A percentile compares a stretch with the other conserved stretches of the same genome.
Evolutionary conservation across 2,329 filamentous ascomycete genomes (phyloP).

Genomic region (Penicillium digitatum): DNA sequence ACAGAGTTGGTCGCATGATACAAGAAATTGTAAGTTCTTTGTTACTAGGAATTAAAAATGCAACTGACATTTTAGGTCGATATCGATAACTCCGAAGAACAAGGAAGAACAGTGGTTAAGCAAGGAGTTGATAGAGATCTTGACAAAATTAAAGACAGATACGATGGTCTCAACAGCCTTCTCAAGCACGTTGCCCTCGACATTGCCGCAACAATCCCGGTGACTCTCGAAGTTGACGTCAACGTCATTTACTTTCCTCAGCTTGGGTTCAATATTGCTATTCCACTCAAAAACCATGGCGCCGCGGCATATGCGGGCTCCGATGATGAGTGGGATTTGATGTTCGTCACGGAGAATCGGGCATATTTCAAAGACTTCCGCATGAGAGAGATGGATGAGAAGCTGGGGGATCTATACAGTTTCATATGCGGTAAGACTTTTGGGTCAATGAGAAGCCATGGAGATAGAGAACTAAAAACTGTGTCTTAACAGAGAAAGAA

Average conservation of each 20-base stretch:
- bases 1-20: slow-evolving; percentile 66
- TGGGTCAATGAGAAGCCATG: not conserved
- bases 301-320: slow-evolving; percentile 62
- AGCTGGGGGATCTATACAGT: slow-evolving; percentile 80
- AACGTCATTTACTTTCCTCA: slow-evolving; percentile 91
- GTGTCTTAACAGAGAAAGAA: slow-evolving; percentile 62
- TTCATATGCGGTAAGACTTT: slow-evolving; percentile 68
- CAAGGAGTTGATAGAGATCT: slow-evolving; percentile 68
- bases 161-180: slow-evolving; percentile 71
- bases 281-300: slow-evolving; percentile 60
- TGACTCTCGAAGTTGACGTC: slow-evolving; percentile 50
- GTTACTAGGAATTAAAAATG: not conserved
- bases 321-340: slow-evolving; percentile 67
- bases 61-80: slow-evolving; percentile 55
- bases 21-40: slow-evolving; percentile 54
- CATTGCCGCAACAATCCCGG: slow-evolving; percentile 61
- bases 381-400: slow-evolving; percentile 75
- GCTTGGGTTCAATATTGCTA: slow-evolving; percentile 80
- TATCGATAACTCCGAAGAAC: slow-evolving; percentile 69
- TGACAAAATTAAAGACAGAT: slow-evolving; percentile 71
- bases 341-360: slow-evolving; percentile 67
- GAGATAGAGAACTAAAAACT: not conserved
- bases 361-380: slow-evolving; percentile 82
- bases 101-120: slow-evolving; percentile 68
- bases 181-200: slow-evolving; percentile 64